Conservation (phyloP, 2,329 filamentous ascomycete species). For the Xylaria sp. region DNA sequence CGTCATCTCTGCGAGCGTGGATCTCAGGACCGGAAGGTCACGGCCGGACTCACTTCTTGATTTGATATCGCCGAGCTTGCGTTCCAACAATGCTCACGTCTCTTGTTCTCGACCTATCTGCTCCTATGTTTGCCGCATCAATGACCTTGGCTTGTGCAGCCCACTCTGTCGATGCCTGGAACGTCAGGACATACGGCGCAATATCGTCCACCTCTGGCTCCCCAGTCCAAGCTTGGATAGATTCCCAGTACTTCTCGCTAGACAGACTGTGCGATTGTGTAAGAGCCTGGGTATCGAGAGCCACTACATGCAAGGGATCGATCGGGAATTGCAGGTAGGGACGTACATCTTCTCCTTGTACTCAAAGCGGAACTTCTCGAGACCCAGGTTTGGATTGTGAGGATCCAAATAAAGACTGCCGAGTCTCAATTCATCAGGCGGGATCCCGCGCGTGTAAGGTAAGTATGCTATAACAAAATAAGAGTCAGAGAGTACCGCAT, state of each 20-base stretch:
- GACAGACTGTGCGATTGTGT: conserved; percentile 15
- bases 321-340: not conserved
- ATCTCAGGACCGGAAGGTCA: not conserved
- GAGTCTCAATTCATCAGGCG: conserved; percentile 30
- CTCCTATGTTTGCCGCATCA: conserved; percentile 24
- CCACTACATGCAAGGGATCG: not conserved
- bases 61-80: conserved; percentile 31
- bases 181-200: conserved; percentile 28
- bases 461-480: conserved; percentile 16
- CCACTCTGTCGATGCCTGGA: conserved; percentile 25
- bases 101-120: conserved; percentile 22
- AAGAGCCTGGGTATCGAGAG: not conserved
- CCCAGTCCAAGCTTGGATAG: conserved; percentile 25
- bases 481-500: not conserved
- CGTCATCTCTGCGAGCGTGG: not conserved
- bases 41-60: conserved; percentile 29
- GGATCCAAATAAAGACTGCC: conserved; percentile 32
- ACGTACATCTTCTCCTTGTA: conserved; percentile 28
- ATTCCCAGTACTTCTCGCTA: conserved; percentile 30
- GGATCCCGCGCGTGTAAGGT: conserved; percentile 32
- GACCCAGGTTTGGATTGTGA: conserved; percentile 31
- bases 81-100: conserved; percentile 32
- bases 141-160: conserved; percentile 29
- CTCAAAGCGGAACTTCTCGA: conserved; percentile 34
- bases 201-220: conserved; percentile 32